Conservation (phyloP, 2,329 filamentous ascomycete genomes). For the Dactylellina sp. region DNA sequence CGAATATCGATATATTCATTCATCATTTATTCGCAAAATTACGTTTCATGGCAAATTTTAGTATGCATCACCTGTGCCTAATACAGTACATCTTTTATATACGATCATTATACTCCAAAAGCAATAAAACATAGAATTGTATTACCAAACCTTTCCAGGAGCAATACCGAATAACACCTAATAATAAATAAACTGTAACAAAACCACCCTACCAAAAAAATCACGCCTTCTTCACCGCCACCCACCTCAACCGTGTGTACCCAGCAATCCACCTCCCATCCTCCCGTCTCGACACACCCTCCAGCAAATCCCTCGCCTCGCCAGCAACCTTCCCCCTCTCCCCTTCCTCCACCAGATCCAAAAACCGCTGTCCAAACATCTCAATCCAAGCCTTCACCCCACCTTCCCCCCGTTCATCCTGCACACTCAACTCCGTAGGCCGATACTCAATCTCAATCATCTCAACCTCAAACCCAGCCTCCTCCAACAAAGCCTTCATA, state of each 20-base stretch:
- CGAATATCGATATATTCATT: too few relatives aligned
- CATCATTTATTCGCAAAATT: too few relatives aligned
- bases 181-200: neutral
- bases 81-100: too few relatives aligned
- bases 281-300: slow-evolving; percentile 56
- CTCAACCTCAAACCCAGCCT: slow-evolving; percentile 58
- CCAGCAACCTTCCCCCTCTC: slow-evolving; percentile 46
- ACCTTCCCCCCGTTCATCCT: slow-evolving; percentile 40
- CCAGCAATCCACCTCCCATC: slow-evolving; percentile 57
- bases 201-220: too few relatives aligned
- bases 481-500: slow-evolving; percentile 45
- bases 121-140: too few relatives aligned
- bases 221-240: slow-evolving; percentile 56
- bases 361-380: slow-evolving; percentile 59
- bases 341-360: slow-evolving; percentile 49
- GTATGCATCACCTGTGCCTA: too few relatives aligned
- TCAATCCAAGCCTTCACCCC: slow-evolving; percentile 59
- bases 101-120: too few relatives aligned
- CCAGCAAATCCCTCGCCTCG: slow-evolving; percentile 54
- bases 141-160: too few relatives aligned
- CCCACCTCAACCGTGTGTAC: slow-evolving; percentile 60
- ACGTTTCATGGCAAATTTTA: too few relatives aligned
- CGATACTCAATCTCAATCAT: slow-evolving; percentile 57
- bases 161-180: too few relatives aligned
- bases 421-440: slow-evolving; percentile 58